Conservation (phyloP, 208 protist species). For the Leishmania turanica region DNA sequence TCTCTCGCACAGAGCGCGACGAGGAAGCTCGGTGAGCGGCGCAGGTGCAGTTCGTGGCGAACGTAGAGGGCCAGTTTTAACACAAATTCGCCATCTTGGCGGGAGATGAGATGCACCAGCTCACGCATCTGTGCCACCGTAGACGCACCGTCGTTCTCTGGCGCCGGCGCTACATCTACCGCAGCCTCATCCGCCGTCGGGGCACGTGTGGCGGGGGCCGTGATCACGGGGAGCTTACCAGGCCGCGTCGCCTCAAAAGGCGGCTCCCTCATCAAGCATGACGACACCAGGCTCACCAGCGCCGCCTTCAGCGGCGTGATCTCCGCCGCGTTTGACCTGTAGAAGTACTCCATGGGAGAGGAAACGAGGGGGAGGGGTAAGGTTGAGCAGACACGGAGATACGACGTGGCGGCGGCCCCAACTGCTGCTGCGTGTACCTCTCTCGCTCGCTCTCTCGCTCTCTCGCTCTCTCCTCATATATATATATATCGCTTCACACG, state of each 20-base stretch:
- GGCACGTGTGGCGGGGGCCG: background rate
- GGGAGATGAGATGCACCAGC: conserved; percentile 65
- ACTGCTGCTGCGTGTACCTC: background rate
- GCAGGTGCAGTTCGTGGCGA: conserved; percentile 92
- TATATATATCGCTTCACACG: background rate
- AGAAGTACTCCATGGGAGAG: conserved; percentile 6
- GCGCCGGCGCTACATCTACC: background rate
- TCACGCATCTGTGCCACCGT: conserved; percentile 42
- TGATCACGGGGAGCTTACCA: background rate
- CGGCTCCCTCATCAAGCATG: conserved; percentile 85
- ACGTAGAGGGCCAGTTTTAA: conserved; percentile 93
- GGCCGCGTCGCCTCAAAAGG: conserved; percentile 29
- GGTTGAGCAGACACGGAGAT: background rate
- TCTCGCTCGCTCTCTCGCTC: too few relatives aligned
- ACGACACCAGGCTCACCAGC: conserved; percentile 80
- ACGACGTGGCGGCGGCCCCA: background rate
- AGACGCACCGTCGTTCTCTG: conserved; percentile 12
- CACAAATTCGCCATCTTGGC: conserved; percentile 84
- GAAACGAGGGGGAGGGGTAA: conserved; percentile 1
- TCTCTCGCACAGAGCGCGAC: conserved; percentile 82
- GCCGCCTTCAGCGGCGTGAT: conserved; percentile 66
- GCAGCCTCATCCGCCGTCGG: background rate
- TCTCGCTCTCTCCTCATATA: background rate
- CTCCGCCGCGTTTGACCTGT: conserved; percentile 23
- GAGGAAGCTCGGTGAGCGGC: conserved; percentile 91